Base-by-base conservation (phyloP, 371 early-diverging fungal species). In the Rhizopus sp. region DNA sequence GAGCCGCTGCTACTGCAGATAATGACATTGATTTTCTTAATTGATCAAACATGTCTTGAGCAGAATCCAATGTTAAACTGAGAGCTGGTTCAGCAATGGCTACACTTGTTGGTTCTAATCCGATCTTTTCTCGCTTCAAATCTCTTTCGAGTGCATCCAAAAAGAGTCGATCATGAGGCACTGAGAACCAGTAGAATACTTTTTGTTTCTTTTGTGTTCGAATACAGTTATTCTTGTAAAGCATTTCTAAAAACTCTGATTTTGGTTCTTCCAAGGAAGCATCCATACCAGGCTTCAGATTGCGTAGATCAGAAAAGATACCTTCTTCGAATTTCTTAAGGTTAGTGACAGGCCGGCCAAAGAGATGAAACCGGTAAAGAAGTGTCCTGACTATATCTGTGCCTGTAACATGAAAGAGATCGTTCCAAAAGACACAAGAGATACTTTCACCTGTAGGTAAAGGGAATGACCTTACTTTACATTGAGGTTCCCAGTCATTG, bases 121-220 rank as follows among this genome's bases (percentile, higher is more conserved):
- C 91, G 56, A 87, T 81, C 29, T 90, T 86, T 73, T 98, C 99
- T 45, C 99, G 85, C 77, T 97, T 95, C 35, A 99, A 73, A 72
- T 99, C 99, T 47, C 99, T 87, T 73, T 99, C 99, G 46, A 99
- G 80, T 8, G 99, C 99, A 75, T 99, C 99, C 62, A 94, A 83
- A 70, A 96, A 96, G 40, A 98, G 80, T 31, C 93, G 80, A 71
- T 99, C 99, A 74, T 98, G 98, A 7, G 94, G 96, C 3, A 99
- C 99, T 17, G 94, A 91, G 74, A 92, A 93, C 99, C 99, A 99
- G 70, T 89, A 97, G 75, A 99, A 99, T 13, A 99, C 99, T 68
- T 99, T 99, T 77, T 96, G 97, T 77, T 99, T 99, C 87, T 99
- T 99, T 77, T 99, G 99, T 6, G 99, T 99, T 34, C 99, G 84